These are phyloP conservation scores for Artemisia annua DNA, from an alignment of 129 eudicot species.

Conservation along the genomic window DNA sequence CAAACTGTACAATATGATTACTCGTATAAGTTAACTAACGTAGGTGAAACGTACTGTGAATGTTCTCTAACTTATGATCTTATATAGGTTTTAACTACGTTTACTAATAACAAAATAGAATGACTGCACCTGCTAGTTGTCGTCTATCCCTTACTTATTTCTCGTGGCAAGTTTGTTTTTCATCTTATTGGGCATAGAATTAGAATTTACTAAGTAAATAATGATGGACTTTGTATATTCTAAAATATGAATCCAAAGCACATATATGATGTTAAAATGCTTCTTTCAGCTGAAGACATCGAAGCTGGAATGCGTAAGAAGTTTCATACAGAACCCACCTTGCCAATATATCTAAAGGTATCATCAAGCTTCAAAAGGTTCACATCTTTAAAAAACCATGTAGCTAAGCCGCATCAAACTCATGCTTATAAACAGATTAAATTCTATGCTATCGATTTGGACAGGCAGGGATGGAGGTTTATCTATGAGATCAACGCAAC, in stretches of 20 bases:
- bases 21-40: too few relatives aligned
- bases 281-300: constrained; percentile 79
- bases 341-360: constrained; percentile 86
- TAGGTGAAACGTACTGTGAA: too few relatives aligned
- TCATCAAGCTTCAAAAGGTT: constrained; percentile 11
- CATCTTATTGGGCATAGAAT: too few relatives aligned
- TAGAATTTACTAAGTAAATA: background rate
- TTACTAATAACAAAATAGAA: too few relatives aligned
- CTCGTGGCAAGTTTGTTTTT: too few relatives aligned
- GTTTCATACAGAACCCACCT: constrained; percentile 75
- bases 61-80: too few relatives aligned
- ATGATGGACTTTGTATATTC: background rate
- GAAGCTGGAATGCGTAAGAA: constrained; percentile 67
- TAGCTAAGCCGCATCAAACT: background rate
- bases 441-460: constrained; percentile 45
- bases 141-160: too few relatives aligned
- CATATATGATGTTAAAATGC: background rate
- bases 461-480: constrained; percentile 58
- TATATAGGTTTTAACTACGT: too few relatives aligned
- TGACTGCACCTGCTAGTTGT: too few relatives aligned
- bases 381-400: background rate
- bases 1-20: too few relatives aligned
- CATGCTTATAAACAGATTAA: constrained; percentile 30
- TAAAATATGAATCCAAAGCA: background rate
- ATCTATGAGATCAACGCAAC: constrained; percentile 42